A percentile compares a stretch with the other conserved stretches of the same genome.
phyloP scores from a whole-genome alignment of 2,329 filamentous ascomycete species.

The Xylariaceae sp. region DNA sequence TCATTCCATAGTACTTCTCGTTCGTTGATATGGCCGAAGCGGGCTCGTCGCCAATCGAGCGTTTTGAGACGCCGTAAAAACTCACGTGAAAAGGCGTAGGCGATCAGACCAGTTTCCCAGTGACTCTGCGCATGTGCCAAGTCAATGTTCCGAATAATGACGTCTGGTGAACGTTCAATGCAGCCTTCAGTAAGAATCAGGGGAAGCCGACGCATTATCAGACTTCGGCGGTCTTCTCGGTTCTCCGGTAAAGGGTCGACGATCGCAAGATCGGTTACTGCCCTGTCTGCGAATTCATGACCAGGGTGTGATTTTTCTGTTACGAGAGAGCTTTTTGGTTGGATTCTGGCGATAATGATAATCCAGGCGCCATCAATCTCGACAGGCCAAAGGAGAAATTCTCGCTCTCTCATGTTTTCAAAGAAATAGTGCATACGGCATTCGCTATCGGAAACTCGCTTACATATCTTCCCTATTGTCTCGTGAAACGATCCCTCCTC shows the following conservation, averaged over 20 bases:
- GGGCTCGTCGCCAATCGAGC: conserved; percentile 12
- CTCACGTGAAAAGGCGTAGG: conserved; percentile 35
- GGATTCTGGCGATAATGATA: conserved; percentile 21
- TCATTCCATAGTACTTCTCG: conserved; percentile 25
- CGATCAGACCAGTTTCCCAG: conserved; percentile 34
- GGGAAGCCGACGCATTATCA: conserved; percentile 18
- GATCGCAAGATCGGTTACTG: conserved; percentile 28
- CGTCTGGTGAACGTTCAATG: conserved; percentile 15
- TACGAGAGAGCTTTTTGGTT: too few species aligned
- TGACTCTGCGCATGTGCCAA: background rate
- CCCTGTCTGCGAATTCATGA: conserved; percentile 13
- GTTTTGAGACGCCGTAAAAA: conserved; percentile 35
- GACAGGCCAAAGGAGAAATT: conserved; percentile 33
- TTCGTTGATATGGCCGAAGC: background rate
- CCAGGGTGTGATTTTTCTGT: background rate
- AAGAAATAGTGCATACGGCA: conserved; percentile 32
- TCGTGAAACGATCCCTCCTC: conserved; percentile 15
- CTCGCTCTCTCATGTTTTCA: conserved; percentile 26
- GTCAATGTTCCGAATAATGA: background rate
- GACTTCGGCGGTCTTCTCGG: conserved; percentile 6
- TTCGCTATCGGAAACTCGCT: background rate
- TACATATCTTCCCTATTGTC: conserved; percentile 15
- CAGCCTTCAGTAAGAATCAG: conserved; percentile 28
- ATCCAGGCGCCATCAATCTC: conserved; percentile 28
- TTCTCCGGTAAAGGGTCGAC: conserved; percentile 26